Conservation (phyloP, 2,329 filamentous ascomycete genomes). For the Myriosclerotinia curreyana region DNA sequence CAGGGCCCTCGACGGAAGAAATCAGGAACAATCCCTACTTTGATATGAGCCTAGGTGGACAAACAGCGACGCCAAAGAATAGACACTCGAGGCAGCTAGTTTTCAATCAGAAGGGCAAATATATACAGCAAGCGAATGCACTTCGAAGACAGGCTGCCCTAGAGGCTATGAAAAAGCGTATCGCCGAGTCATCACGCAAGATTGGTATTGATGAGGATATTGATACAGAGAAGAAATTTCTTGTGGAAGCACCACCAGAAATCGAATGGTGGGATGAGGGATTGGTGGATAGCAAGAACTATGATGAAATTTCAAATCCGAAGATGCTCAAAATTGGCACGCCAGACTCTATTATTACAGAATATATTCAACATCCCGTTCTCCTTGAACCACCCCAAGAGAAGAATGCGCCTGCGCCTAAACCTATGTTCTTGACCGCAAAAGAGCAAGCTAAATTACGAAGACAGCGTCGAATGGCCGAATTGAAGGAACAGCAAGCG, state of each 20-base stretch:
- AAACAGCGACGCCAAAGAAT: conserved; percentile 55
- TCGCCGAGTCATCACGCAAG: conserved; percentile 81
- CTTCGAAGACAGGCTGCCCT: conserved; percentile 81
- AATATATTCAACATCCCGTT: conserved; percentile 90
- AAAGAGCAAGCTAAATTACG: conserved; percentile 91
- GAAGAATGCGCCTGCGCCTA: conserved; percentile 71
- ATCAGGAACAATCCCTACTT: conserved; percentile 77
- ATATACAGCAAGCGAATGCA: conserved; percentile 90
- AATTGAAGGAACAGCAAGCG: conserved; percentile 92
- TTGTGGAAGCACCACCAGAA: conserved; percentile 78
- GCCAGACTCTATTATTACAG: conserved; percentile 82
- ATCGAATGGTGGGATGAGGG: conserved; percentile 99
- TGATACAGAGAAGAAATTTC: conserved; percentile 83
- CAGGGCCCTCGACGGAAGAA: conserved; percentile 56
- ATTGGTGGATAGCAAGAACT: conserved; percentile 70
- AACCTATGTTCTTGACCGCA: conserved; percentile 87
- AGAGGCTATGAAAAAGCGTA: conserved; percentile 91
- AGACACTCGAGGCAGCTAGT: conserved; percentile 73
- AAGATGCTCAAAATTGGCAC: conserved; percentile 69
- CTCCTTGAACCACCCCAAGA: conserved; percentile 89
- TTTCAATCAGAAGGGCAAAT: conserved; percentile 96
- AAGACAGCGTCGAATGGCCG: conserved; percentile 84
- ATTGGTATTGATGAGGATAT: conserved; percentile 92
- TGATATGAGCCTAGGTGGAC: conserved; percentile 63
- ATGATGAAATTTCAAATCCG: conserved; percentile 65